phyloP scores from a whole-genome alignment of 1,284 basidiomycete species.

The Rhizoctonia solani region DNA sequence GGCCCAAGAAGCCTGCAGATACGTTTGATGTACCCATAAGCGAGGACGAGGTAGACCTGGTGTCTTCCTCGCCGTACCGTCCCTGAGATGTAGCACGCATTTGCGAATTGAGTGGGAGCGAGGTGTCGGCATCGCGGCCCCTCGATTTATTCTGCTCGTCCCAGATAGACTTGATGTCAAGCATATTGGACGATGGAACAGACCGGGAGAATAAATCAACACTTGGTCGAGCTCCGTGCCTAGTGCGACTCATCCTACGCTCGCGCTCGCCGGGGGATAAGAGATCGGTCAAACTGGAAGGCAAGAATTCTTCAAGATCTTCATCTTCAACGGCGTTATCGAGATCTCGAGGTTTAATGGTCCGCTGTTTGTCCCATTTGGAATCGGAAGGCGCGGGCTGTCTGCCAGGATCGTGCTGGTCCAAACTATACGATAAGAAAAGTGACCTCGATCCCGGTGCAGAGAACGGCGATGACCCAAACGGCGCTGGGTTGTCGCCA shows the following conservation, averaged over 20 bases:
- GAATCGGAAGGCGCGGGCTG: slow-evolving; percentile 31
- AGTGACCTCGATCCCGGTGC: slow-evolving; percentile 64
- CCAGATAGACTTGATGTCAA: slow-evolving; percentile 77
- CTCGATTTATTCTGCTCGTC: slow-evolving; percentile 48
- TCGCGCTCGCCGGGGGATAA: slow-evolving; percentile 82
- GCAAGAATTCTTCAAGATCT: slow-evolving; percentile 84
- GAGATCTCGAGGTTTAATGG: slow-evolving; percentile 42
- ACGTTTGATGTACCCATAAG: slow-evolving; percentile 32
- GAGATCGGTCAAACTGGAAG: slow-evolving; percentile 83
- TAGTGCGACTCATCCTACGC: slow-evolving; percentile 72
- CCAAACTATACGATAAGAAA: slow-evolving; percentile 54
- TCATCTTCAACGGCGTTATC: slow-evolving; percentile 64
- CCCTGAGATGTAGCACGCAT: slow-evolving; percentile 17
- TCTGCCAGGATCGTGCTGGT: slow-evolving; percentile 40
- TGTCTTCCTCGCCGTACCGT: slow-evolving; percentile 26
- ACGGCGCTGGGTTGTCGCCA: slow-evolving; percentile 29
- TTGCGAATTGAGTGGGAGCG: slow-evolving; percentile 12
- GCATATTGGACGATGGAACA: slow-evolving; percentile 70
- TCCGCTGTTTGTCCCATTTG: slow-evolving; percentile 38
- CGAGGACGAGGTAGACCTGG: slow-evolving; percentile 11
- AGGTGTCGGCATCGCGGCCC: slow-evolving; percentile 20
- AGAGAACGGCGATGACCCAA: slow-evolving; percentile 62
- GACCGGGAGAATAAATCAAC: slow-evolving; percentile 63
- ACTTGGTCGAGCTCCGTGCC: slow-evolving; percentile 47
- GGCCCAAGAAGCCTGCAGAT: slow-evolving; percentile 27